Evolutionary conservation across 306 rosid genomes (phyloP).

Genomic region (Prunus armeniaca): DNA sequence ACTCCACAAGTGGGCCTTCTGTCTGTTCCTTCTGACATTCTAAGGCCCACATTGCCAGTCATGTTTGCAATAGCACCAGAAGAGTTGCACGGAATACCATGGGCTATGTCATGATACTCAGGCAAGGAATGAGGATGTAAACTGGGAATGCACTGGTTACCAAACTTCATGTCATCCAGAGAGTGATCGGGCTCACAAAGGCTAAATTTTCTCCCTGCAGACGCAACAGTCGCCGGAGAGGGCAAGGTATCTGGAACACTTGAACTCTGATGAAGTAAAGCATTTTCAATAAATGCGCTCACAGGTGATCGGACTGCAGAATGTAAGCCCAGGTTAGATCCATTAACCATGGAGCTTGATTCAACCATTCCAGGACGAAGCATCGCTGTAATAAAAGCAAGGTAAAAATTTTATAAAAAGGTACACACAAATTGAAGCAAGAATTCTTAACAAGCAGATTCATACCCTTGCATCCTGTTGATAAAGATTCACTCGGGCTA

Average conservation of each 20-base stretch:
- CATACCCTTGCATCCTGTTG: slow-evolving; percentile 46
- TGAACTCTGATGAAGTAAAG: slow-evolving; percentile 44
- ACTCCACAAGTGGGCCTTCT: slow-evolving; percentile 49
- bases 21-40: slow-evolving; percentile 49
- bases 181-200: slow-evolving; percentile 35
- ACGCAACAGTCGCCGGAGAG: slow-evolving; percentile 41
- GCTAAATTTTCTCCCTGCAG: slow-evolving; percentile 38
- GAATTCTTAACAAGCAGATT: slow-evolving; percentile 5
- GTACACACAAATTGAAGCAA: slow-evolving; percentile 24
- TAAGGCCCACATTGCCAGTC: slow-evolving; percentile 46
- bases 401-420: slow-evolving; percentile 18
- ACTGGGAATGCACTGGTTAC: slow-evolving; percentile 39
- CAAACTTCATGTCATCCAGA: slow-evolving; percentile 42
- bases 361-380: slow-evolving; percentile 43
- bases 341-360: slow-evolving; percentile 50
- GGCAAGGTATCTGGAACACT: slow-evolving; percentile 41
- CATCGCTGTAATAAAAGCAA: slow-evolving; percentile 33
- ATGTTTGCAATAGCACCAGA: slow-evolving; percentile 38
- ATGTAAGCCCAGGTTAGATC: slow-evolving; percentile 50
- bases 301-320: slow-evolving; percentile 38
- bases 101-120: slow-evolving; percentile 55
- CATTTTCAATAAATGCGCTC: slow-evolving; percentile 38
- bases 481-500: slow-evolving; percentile 43
- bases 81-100: slow-evolving; percentile 45
- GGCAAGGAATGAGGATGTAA: slow-evolving; percentile 77